phyloP scores from a whole-genome alignment of 768 basidiomycete species.

The Hericium coralloides region DNA sequence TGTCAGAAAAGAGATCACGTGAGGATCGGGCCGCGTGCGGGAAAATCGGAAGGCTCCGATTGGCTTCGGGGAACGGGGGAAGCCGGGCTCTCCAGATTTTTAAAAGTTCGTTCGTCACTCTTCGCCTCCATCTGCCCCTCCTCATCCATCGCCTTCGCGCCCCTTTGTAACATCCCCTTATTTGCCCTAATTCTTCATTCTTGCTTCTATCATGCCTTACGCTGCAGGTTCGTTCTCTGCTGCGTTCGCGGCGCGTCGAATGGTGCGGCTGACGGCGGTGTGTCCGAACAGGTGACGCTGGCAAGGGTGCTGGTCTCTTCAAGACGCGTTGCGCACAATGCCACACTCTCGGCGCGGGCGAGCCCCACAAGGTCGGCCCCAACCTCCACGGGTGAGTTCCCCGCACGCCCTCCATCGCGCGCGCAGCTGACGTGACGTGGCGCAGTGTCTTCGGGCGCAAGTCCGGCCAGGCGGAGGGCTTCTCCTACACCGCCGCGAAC shows the following conservation, averaged over 20 bases:
- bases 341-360: conserved; percentile 76
- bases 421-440: conserved; percentile 4
- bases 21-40: no score
- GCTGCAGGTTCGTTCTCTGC: conserved; percentile 28
- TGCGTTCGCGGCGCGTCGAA: not conserved
- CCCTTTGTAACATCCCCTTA: not conserved
- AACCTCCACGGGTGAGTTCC: conserved; percentile 81
- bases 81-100: no score
- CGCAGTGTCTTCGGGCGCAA: conserved; percentile 73
- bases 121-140: no score
- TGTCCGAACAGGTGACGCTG: conserved; percentile 56
- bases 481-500: conserved; percentile 91
- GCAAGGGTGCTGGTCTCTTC: conserved; percentile 91
- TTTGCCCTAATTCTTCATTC: not conserved
- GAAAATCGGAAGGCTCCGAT: no score
- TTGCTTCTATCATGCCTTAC: conserved; percentile 31
- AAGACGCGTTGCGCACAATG: conserved; percentile 94
- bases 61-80: no score
- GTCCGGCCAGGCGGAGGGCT: conserved; percentile 79
- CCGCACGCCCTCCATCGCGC: not conserved
- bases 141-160: not conserved
- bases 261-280: not conserved
- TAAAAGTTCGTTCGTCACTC: no score
- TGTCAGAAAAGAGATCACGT: no score
- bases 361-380: conserved; percentile 85